These are phyloP conservation scores for Lagenidium giganteum DNA, from an alignment of 352 stramenopile species.

Conservation along the genomic window DNA sequence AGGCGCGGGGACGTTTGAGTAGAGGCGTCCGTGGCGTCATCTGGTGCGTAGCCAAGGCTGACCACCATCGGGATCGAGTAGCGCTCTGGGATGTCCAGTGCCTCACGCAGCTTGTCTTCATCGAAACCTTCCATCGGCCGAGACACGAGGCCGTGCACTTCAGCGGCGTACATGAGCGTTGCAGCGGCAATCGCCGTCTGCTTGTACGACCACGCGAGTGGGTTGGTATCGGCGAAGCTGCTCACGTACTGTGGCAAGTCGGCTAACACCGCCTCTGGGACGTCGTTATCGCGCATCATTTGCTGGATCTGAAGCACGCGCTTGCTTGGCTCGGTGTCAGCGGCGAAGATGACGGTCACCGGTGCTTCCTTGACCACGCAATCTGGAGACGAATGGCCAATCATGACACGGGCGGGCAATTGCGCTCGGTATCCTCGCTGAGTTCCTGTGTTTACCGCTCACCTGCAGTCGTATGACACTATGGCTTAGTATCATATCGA, in stretches of 20 bases:
- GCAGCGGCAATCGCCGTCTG: constrained; percentile 27
- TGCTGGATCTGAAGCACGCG: constrained; percentile 69
- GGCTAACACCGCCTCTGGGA: constrained; percentile 31
- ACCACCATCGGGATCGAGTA: constrained; percentile 33
- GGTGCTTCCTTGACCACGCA: constrained; percentile 74
- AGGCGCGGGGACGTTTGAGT: constrained; percentile 11
- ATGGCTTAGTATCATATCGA: too few relatives aligned
- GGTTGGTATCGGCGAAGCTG: constrained; percentile 43
- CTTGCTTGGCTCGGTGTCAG: constrained; percentile 70
- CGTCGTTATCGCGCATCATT: constrained; percentile 54
- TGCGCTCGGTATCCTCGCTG: too few relatives aligned
- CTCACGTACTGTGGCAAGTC: constrained; percentile 60
- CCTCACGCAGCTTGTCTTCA: constrained; percentile 19
- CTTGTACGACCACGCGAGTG: constrained; percentile 34
- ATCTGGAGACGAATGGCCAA: too few relatives aligned
- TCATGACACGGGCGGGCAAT: too few relatives aligned
- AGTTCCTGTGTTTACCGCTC: too few relatives aligned
- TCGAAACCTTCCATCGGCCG: constrained; percentile 33
- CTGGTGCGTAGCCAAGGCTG: constrained; percentile 22
- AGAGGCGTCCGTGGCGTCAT: not conserved
- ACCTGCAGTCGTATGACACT: too few relatives aligned
- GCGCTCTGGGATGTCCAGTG: constrained; percentile 27
- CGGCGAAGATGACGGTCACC: constrained; percentile 74
- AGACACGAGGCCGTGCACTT: constrained; percentile 24
- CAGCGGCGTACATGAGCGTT: constrained; percentile 27